Conservation (phyloP, 2,329 filamentous ascomycete species). For the Lachnum nothofagi region DNA sequence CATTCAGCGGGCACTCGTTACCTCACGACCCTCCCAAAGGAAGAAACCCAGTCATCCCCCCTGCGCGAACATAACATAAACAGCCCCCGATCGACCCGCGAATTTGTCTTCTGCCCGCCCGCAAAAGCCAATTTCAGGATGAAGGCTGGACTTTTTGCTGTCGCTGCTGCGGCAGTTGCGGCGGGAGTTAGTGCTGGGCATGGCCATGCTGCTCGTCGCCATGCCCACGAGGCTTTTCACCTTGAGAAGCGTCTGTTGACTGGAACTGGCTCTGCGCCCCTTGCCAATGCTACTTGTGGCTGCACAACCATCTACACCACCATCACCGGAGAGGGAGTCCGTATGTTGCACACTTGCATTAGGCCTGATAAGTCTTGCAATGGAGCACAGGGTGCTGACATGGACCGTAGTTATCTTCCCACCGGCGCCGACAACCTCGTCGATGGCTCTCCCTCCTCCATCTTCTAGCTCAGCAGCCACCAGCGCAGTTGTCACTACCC, state of each 20-base stretch:
- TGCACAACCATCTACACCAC: conserved; percentile 74
- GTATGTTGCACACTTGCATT: conserved; percentile 44
- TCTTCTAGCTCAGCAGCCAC: conserved; percentile 5
- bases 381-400: conserved; percentile 1
- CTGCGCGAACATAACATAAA: conserved; percentile 9
- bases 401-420: conserved; percentile 23
- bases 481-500: conserved; percentile 31
- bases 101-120: conserved; percentile 10
- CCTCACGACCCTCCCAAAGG: conserved; percentile 18
- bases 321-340: conserved; percentile 60
- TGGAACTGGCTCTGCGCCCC: conserved; percentile 27
- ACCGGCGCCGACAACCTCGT: conserved; percentile 23
- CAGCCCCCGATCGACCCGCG: neutral
- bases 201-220: conserved; percentile 52
- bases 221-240: conserved; percentile 56
- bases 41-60: conserved; percentile 3
- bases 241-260: conserved; percentile 13
- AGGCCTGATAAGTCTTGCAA: neutral
- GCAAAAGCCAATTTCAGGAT: conserved; percentile 46
- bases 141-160: conserved; percentile 67
- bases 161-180: conserved; percentile 56
- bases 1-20: conserved; percentile 81
- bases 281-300: conserved; percentile 45
- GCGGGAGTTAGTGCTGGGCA: conserved; percentile 51
- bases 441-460: conserved; percentile 18